Evolutionary conservation across 2,329 filamentous ascomycete species (phyloP), one percentile per base, ranked within the genome.

Genomic region (Raffaelea albimanens): DNA sequence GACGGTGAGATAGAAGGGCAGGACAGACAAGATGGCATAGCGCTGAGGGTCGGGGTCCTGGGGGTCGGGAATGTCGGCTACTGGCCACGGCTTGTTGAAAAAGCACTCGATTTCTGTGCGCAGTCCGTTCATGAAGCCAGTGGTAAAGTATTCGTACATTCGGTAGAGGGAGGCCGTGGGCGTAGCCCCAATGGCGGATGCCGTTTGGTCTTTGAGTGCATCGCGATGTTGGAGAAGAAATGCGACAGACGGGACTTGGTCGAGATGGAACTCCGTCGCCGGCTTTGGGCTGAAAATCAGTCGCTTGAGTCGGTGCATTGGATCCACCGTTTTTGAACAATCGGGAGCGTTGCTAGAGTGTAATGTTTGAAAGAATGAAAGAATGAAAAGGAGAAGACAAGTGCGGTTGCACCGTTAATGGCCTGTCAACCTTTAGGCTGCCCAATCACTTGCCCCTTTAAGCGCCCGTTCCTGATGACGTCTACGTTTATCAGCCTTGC

Each of bases 51-150:
- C 43, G 14, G 43, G 43, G 34, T 45, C 43, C 33, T 29, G 2
- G 20, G 43, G 43, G 43, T 45, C 43, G 5, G 43, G 43, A 20
- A 45, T 45, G 21, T 25, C 43, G 14, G 43, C 38, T 20, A 45
- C 43, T 5, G 43, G 43, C 43, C 43, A 40, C 2, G 43, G 33
- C n/a, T 21, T 45, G 43, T 40, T 39, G 34, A 45, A 45, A 20
- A 44, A 44, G 42, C 16, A 34, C 16, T 34, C 31, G 10, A 34
- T 16, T 34, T 34, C 31, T 16, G 31, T 10, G 9, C 31, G 31
- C 31, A 34, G 31, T 34, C 31, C 31, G 31, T 34, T 34, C 31
- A 10, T 16, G 31, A 34, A 34, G 16, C 31, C 31, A 16, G 31
- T 16, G 31, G 16, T 16, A 34, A 10, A 34, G 16, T 34, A 34